Percentiles rank a stretch among this genome's conserved stretches.
Evolutionary conservation across 2,329 filamentous ascomycete species (phyloP).

Genomic region (Aureobasidium lini): DNA sequence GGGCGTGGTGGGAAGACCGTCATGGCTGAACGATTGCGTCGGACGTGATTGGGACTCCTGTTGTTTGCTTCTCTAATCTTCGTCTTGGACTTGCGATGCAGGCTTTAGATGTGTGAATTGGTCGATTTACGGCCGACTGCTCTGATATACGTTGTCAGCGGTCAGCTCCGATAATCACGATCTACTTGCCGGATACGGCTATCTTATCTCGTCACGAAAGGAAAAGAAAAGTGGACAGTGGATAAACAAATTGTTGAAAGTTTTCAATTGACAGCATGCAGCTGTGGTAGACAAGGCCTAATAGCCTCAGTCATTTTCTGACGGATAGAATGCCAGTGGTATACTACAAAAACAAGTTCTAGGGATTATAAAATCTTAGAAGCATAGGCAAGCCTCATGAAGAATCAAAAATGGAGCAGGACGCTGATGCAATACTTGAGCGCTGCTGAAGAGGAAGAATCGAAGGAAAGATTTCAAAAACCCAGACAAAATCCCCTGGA

Average conservation of each 20-base stretch:
- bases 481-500: not conserved
- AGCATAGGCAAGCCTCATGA: not conserved
- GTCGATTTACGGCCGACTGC: not conserved
- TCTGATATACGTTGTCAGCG: not conserved
- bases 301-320: not conserved
- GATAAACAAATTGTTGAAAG: not conserved
- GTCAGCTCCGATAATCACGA: not conserved
- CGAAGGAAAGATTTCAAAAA: not conserved
- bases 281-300: not conserved
- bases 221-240: not conserved
- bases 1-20: not conserved
- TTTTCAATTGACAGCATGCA: not conserved
- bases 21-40: not conserved
- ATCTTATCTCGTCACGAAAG: not conserved
- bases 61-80: not conserved
- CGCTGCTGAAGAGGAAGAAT: conserved; percentile 5
- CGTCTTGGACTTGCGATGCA: not conserved
- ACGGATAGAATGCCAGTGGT: not conserved
- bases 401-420: not conserved
- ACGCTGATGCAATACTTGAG: not conserved
- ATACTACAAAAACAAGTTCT: conserved; percentile 3
- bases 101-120: not conserved
- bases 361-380: not conserved
- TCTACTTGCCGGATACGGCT: not conserved
- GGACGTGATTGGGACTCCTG: not conserved